Evolutionary conservation across 169 alveolate genomes (phyloP).

Genomic region (Theileria annulata): DNA sequence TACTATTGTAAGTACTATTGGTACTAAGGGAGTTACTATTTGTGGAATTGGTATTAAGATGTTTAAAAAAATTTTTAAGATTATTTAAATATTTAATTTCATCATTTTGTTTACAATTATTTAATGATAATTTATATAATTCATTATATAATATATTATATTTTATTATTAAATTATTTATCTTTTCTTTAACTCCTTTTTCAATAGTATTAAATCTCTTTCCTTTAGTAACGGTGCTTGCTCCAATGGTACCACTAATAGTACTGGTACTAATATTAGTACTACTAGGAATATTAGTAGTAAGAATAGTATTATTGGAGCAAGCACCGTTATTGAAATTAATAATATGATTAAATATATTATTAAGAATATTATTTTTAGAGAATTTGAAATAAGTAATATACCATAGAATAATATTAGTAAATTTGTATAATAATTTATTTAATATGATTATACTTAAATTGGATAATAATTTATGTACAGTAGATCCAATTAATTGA

Average conservation of each 20-base stretch:
- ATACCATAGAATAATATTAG: not conserved
- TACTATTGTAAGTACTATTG: not conserved
- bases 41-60: too few relatives aligned
- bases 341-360: constrained; percentile 17
- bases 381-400: not conserved
- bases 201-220: too few relatives aligned
- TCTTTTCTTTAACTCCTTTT: too few relatives aligned
- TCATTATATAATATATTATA: not conserved
- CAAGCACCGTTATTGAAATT: not conserved
- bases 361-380: not conserved
- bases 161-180: not conserved
- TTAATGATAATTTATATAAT: not conserved
- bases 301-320: not conserved
- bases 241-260: not conserved
- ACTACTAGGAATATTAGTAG: not conserved
- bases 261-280: not conserved
- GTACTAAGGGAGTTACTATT: not conserved
- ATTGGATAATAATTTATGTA: not conserved
- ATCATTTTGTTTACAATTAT: not conserved
- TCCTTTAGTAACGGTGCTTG: too few relatives aligned
- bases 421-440: not conserved
- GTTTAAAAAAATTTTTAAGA: not conserved
- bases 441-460: not conserved
- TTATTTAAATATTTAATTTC: not conserved
- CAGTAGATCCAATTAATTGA: not conserved